A percentile compares a stretch with the other conserved stretches of the same genome.
These are phyloP conservation scores for Trichocomaceae sp. DNA, from an alignment of 2,329 filamentous ascomycete genomes.

Conservation along the genomic window DNA sequence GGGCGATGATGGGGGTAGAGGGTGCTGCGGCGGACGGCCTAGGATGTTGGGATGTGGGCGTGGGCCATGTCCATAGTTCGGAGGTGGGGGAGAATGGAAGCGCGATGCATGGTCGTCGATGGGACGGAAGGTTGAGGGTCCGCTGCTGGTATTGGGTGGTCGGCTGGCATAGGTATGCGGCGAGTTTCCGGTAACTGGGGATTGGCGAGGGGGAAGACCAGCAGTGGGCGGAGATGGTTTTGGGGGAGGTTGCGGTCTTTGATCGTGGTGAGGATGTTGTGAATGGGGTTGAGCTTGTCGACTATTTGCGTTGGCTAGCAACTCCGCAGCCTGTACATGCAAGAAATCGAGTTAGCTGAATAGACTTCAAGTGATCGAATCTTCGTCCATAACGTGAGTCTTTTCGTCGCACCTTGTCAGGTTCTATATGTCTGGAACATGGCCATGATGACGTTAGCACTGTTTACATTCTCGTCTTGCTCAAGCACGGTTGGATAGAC, in stretches of 20 bases:
- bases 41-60: constrained; percentile 32
- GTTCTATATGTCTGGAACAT: constrained; percentile 10
- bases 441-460: constrained; percentile 14
- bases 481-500: constrained; percentile 38
- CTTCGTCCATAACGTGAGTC: background rate
- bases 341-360: constrained; percentile 42
- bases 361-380: constrained; percentile 44
- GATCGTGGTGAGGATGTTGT: background rate
- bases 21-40: constrained; percentile 39
- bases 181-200: constrained; percentile 22
- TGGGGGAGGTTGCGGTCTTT: constrained; percentile 11
- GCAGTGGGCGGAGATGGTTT: constrained; percentile 4
- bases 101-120: constrained; percentile 33
- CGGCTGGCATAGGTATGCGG: constrained; percentile 22
- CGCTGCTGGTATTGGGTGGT: constrained; percentile 15
- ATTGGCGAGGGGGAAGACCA: constrained; percentile 18
- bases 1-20: constrained; percentile 59
- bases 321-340: constrained; percentile 7
- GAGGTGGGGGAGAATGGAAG: constrained; percentile 37
- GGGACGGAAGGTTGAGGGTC: constrained; percentile 5
- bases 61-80: constrained; percentile 46
- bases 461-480: background rate
- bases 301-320: constrained; percentile 9
- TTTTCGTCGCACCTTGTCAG: constrained; percentile 9
- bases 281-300: background rate